Evolutionary conservation across 2,329 filamentous ascomycete species (phyloP), one percentile per base, ranked within the genome.

Genomic region (Claviceps sorghi): DNA sequence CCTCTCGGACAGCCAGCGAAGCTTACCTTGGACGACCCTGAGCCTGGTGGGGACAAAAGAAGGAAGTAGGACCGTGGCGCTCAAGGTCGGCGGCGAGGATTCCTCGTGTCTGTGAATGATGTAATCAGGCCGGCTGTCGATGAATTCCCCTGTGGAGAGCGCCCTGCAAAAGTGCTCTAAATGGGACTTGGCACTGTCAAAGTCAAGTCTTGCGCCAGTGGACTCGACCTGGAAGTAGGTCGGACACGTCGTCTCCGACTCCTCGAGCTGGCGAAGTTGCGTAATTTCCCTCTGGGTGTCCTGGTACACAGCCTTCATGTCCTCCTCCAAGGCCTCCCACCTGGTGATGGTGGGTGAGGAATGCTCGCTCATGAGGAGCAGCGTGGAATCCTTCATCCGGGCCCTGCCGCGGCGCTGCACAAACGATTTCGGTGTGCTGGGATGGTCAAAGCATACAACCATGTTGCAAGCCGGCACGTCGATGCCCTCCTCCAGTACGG

Each of bases 151-250:
- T 0, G 69, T 68, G 0, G 78, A 74, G 0, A 89, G 64, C 0
- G 76, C 74, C 0, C 72, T 70, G 64, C 90, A 96, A 59, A 96
- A 94, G 65, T 95, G 88, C 47, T 86, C 73, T 1, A 97, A 74
- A 64, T 93, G 88, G n/a, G 74, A 67, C 48, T 83, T 79, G 1
- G 88, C 85, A 57, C 86, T 86, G 40, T 86, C 78, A 1, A 88
- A 73, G 11, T 85, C 85, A 15, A 96, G 69, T 13, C 80, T 67
- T 0, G 87, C 88, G 4, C 82, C 69, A 0, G 73, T 77, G 22
- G 64, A 56, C 22, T 68, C 54, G 5, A 77, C 65, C 17, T 60
- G 57, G 46, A 75, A 68, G n/a, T 34, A 61, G 0, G 55, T 48
- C 4, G 55, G 51, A 36, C 44, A 55, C 11, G 34, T 62, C 34